Evolutionary conservation across 192 early-diverging fungal species (phyloP).

Genomic region (Coemansia sp.): DNA sequence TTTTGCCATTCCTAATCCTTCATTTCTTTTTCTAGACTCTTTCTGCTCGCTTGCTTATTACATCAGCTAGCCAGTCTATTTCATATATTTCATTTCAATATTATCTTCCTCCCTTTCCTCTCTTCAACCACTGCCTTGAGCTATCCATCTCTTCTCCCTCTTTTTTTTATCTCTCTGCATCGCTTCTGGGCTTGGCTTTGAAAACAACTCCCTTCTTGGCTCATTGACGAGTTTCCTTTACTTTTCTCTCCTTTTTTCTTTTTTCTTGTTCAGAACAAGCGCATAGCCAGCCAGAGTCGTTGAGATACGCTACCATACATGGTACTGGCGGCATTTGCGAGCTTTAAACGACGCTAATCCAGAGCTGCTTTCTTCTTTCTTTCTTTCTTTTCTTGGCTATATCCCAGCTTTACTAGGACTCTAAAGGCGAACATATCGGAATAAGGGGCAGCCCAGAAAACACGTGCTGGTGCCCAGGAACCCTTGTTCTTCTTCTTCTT

Average conservation of each 20-base stretch:
- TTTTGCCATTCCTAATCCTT: not conserved
- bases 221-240: not conserved
- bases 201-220: not conserved
- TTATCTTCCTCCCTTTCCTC: not conserved
- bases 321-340: not conserved
- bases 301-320: not conserved
- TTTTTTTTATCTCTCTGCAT: not conserved
- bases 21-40: slow-evolving; percentile 2
- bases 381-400: not conserved
- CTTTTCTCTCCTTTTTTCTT: not conserved
- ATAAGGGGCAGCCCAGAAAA: not conserved
- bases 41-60: not conserved
- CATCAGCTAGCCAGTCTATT: not conserved
- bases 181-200: not conserved
- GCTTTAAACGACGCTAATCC: not conserved
- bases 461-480: slow-evolving; percentile 3
- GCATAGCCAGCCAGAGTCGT: not conserved
- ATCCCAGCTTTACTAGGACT: not conserved
- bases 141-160: not conserved
- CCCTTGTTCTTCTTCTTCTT: not conserved
- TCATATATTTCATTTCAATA: slow-evolving; percentile 3
- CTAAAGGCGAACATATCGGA: not conserved
- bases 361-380: not conserved
- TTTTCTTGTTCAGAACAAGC: not conserved
- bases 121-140: not conserved